phyloP scores from a whole-genome alignment of 331 rosid species.

The Rosa hybrid region DNA sequence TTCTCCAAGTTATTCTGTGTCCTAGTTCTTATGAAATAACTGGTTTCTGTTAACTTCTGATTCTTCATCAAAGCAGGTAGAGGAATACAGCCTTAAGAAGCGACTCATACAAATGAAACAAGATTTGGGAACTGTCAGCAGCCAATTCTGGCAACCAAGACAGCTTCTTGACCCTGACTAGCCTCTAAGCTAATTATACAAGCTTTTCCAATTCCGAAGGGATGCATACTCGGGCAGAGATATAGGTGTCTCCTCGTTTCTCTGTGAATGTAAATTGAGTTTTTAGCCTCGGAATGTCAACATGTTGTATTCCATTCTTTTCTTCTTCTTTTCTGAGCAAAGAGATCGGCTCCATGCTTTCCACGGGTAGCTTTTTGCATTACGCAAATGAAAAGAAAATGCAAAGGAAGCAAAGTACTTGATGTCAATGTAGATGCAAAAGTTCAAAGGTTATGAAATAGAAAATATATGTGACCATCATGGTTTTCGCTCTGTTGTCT shows the following conservation, averaged over 20 bases:
- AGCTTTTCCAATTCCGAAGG: constrained; percentile 30
- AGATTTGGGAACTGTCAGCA: constrained; percentile 44
- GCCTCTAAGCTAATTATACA: constrained; percentile 40
- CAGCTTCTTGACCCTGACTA: constrained; percentile 40
- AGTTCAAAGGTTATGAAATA: constrained; percentile 24
- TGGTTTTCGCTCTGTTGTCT: background rate
- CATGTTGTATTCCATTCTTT: too few species aligned
- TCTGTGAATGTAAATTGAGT: too few species aligned
- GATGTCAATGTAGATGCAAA: constrained; percentile 36
- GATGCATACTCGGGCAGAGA: background rate
- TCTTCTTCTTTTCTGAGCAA: too few species aligned
- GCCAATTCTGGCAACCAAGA: constrained; percentile 43
- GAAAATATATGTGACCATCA: constrained; percentile 19
- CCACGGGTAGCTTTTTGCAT: too few species aligned
- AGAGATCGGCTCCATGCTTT: too few species aligned
- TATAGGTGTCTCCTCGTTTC: too few species aligned
- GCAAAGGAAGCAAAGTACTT: constrained; percentile 36
- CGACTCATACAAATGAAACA: constrained; percentile 73
- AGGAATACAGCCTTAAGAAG: constrained; percentile 78
- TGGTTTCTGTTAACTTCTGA: constrained; percentile 16
- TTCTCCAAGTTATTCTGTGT: too few species aligned
- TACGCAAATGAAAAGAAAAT: constrained; percentile 37
- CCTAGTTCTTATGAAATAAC: too few species aligned
- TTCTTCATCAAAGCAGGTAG: constrained; percentile 58
- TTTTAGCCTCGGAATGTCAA: too few species aligned